Base-by-base conservation (phyloP, 108 stramenopile species). In the Skeletonema marinoi region DNA sequence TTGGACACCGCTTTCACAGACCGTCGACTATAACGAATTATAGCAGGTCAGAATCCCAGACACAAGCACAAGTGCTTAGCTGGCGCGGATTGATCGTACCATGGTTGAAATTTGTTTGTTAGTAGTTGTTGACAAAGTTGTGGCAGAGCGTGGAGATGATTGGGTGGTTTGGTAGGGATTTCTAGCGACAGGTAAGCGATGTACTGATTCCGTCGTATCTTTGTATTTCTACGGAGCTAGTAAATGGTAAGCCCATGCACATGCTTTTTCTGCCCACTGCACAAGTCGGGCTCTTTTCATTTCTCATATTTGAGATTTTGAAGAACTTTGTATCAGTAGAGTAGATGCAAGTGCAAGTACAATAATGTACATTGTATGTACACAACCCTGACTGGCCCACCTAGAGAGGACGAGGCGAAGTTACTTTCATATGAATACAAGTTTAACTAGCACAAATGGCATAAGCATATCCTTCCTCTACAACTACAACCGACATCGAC, bases 1-100 rank as follows among this genome's bases (percentile, higher is more conserved):
- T 61, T n/a, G 56, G 29, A 44, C 48, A 62, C 70, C 81, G 81
- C 81, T 82, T 82, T 82, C 81, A 82, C 81, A 82, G 74, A 82
- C 81, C 81, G 16, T 46, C 44, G 44, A 46, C 44, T 46, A 46
- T 46, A 46, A 56, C 65, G 70, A 65, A 60, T 61, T 35, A 35
- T n/a, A 66, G 62, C 65, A 65, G 81, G 81, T 82, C 81, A 82
- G 81, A 82, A 82, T 82, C 81, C 81, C 81, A 63, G 74, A 51
- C 39, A 39, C 29, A 51, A 25, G 21, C 32, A 39, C 68, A 21
- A 33, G 33, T 25, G 59, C 31, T 60, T 38, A 31, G 62, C 68
- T 59, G 81, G 74, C 69, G 64, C 62, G 63, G 68, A 14, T 46
- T 14, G 16, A 72, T 82, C 81, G 81, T 82, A 82, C 81, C 81